Base-by-base conservation (phyloP, 2,329 filamentous ascomycete species). In the Diaporthe citrichinensis region DNA sequence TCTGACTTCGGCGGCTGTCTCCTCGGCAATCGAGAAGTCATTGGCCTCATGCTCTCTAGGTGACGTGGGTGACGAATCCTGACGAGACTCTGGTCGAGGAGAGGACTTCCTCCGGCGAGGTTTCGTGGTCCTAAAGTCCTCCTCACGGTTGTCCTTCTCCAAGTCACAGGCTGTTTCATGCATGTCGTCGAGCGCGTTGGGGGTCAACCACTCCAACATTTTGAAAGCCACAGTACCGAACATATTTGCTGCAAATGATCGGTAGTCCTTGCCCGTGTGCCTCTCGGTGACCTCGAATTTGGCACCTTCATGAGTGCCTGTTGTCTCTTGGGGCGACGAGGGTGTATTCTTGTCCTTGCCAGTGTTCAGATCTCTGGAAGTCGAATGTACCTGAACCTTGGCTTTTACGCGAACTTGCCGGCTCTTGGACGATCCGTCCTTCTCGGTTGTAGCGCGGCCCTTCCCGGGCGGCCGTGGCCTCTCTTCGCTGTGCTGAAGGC, bases 201-300 rank as follows among this genome's bases (percentile, higher is more conserved):
- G 91, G 1, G 91, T 91, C n/a, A 94, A 84, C 92, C 91, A 94
- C 81, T 94, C 92, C 4, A 94, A 80, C 91, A 93, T 93, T 79
- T 92, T 93, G 82, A 93, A 92, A 15, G 92, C 89, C 15, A 90
- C 89, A 0, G 92, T 92, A 9, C 88, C 91, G 79, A 94, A 93
- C 10, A 93, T 84, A 77, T 92, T 92, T 9, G 90, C 90, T 10
- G 90, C 88, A 79, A 92, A 91, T 0, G 90, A 92, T 8, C 90
- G 86, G 78, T 92, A 88, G 77, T 92, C 90, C 76, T 89, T 90
- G 78, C 83, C 88, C 15, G 84, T 80, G 1, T 87, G 85, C 53
- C 85, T 84, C 77, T 91, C 89, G 2, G 81, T 80, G 2, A 90
- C 81, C 5, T 79, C 83, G 58, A 90, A 81, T 49, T 82, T 78